Conservation (phyloP, 257 asterid genomes). For the Solanum microdontum region DNA sequence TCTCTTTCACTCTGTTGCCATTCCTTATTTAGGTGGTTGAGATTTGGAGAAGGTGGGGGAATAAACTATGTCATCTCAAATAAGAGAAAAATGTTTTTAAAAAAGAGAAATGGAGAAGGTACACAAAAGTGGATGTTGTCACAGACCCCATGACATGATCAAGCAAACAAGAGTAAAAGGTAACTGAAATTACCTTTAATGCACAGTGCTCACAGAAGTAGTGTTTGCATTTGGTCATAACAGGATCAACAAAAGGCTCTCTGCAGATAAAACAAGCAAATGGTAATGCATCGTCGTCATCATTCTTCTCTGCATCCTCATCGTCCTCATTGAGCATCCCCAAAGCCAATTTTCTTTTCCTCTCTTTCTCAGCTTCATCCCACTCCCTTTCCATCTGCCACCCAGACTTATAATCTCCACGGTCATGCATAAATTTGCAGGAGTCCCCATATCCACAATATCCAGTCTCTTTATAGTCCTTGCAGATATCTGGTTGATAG, state of each 20-base stretch:
- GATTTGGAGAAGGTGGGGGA: background rate
- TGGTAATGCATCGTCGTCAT: constrained; percentile 62
- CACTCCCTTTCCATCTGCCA: constrained; percentile 96
- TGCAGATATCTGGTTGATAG: constrained; percentile 94
- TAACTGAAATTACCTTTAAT: constrained; percentile 42
- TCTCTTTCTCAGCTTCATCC: constrained; percentile 76
- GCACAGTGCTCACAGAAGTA: constrained; percentile 97
- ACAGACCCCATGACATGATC: background rate
- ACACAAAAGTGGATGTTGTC: background rate
- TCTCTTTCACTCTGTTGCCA: background rate
- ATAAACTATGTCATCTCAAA: background rate
- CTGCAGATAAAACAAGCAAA: constrained; percentile 94
- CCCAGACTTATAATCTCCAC: constrained; percentile 92
- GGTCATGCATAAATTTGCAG: constrained; percentile 92
- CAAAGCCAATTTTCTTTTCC: constrained; percentile 54
- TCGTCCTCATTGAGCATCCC: constrained; percentile 46
- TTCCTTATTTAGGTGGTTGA: background rate
- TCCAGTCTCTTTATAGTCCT: constrained; percentile 92
- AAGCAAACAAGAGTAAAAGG: background rate
- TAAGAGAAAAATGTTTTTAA: background rate
- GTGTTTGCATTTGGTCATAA: constrained; percentile 89
- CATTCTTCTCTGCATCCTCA: constrained; percentile 30
- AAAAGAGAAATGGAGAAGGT: background rate
- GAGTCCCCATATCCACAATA: constrained; percentile 97
- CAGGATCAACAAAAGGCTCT: constrained; percentile 81